Evolutionary conservation across 805 yeast species (phyloP).

Genomic region (Saturnispora galanensis): DNA sequence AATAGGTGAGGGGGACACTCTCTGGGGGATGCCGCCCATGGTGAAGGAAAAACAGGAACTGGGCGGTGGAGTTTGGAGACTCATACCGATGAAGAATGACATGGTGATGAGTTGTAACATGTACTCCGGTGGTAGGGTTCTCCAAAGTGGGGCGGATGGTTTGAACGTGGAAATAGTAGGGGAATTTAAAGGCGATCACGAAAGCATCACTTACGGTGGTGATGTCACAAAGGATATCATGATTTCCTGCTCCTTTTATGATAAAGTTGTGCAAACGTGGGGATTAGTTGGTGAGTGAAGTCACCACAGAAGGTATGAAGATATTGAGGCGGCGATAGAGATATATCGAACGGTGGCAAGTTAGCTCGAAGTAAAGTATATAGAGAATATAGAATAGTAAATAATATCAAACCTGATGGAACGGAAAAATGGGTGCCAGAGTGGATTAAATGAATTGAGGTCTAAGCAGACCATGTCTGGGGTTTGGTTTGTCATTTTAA

Average conservation of each 20-base stretch:
- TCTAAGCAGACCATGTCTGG: no score
- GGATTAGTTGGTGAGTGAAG: no score
- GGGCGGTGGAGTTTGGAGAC: conserved; percentile 95
- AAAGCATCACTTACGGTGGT: conserved; percentile 93
- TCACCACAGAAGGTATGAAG: no score
- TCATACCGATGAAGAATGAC: conserved; percentile 45
- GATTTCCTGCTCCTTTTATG: conserved; percentile 89
- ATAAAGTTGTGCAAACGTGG: conserved; percentile 76
- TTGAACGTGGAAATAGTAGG: conserved; percentile 25
- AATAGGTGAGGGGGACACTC: conserved; percentile 25
- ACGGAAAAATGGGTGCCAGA: no score
- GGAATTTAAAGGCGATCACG: conserved; percentile 60
- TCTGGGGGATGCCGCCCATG: conserved; percentile 37
- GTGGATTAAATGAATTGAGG: no score
- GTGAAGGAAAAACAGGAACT: conserved; percentile 38
- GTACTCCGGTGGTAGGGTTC: conserved; percentile 86
- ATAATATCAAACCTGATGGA: no score
- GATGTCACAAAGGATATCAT: conserved; percentile 61
- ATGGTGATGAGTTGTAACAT: conserved; percentile 76
- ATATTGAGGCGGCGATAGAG: no score
- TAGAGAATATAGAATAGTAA: no score
- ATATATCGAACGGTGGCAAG: no score
- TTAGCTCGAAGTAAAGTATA: no score
- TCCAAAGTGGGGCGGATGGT: conserved; percentile 28
- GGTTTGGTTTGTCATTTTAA: no score